A percentile compares a stretch with the other conserved stretches of the same genome.
phyloP scores from a whole-genome alignment of 805 yeast species.

The Kuraishia molischiana region DNA sequence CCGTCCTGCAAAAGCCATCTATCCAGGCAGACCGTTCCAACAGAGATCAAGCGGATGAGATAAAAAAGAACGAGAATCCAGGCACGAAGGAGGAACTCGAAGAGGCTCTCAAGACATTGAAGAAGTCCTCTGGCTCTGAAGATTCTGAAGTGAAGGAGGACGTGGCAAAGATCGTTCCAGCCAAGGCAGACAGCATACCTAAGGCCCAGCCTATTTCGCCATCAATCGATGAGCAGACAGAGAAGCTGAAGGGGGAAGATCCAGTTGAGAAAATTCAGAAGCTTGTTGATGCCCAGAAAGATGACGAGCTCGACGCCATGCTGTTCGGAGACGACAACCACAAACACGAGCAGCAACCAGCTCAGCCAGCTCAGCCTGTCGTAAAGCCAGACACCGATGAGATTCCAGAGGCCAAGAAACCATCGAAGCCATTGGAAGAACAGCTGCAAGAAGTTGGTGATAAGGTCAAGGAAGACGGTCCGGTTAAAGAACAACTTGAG shows the following conservation, averaged over 20 bases:
- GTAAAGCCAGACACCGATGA: background rate
- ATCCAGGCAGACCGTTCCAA: constrained; percentile 3
- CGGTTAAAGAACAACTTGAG: background rate
- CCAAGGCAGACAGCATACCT: background rate
- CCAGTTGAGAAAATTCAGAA: background rate
- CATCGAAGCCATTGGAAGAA: background rate
- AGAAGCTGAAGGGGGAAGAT: too few species aligned
- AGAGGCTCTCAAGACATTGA: background rate
- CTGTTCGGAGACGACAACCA: background rate
- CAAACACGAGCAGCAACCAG: too few species aligned
- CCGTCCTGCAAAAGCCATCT: background rate
- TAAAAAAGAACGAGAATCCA: background rate
- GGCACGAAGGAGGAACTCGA: background rate
- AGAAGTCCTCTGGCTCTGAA: too few species aligned
- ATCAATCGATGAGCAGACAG: background rate
- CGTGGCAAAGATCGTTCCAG: background rate
- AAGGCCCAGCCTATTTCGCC: background rate
- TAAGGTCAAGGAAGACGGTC: background rate
- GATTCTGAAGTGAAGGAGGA: too few species aligned
- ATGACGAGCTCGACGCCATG: background rate
- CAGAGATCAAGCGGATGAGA: too few species aligned
- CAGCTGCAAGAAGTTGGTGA: background rate
- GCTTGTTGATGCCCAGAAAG: background rate
- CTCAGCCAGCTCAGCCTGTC: background rate
- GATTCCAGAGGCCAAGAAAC: background rate